These are phyloP conservation scores for Diplodia scrobiculata DNA, from an alignment of 2,329 filamentous ascomycete species.

Conservation along the genomic window DNA sequence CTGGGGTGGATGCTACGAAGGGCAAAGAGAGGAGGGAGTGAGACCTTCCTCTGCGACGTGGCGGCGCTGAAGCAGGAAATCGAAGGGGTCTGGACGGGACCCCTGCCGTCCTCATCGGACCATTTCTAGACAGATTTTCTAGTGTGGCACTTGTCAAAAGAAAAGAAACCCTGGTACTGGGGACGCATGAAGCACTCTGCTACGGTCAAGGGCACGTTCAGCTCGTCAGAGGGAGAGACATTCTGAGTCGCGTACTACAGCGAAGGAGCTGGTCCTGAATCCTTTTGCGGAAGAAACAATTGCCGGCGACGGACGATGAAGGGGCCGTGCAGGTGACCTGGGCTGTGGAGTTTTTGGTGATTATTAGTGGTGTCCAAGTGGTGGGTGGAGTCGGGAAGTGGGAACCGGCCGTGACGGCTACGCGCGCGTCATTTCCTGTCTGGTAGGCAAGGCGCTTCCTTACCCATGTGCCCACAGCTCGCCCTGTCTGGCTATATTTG, in stretches of 20 bases:
- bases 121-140: constrained; percentile 2
- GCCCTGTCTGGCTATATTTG: neutral
- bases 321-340: constrained; percentile 15
- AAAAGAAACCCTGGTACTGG: neutral
- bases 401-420: constrained; percentile 4
- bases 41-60: constrained; percentile 8
- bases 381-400: constrained; percentile 23
- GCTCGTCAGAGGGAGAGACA: neutral
- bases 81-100: neutral
- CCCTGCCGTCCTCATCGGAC: constrained; percentile 2
- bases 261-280: neutral
- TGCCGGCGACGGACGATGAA: neutral
- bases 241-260: constrained; percentile 9
- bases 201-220: neutral
- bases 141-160: constrained; percentile 3
- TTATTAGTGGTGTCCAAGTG: constrained; percentile 18
- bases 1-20: constrained; percentile 4
- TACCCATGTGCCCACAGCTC: constrained; percentile 3
- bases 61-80: neutral
- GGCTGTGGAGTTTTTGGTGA: constrained; percentile 1
- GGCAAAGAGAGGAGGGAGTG: constrained; percentile 1
- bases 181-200: neutral
- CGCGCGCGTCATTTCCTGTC: constrained; percentile 9
- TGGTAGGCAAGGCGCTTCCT: neutral
- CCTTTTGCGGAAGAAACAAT: neutral